Percentiles rank a stretch among this genome's conserved stretches.
These are phyloP conservation scores for Yamadazyma akitaensis DNA, from an alignment of 805 yeast genomes.

Conservation along the genomic window DNA sequence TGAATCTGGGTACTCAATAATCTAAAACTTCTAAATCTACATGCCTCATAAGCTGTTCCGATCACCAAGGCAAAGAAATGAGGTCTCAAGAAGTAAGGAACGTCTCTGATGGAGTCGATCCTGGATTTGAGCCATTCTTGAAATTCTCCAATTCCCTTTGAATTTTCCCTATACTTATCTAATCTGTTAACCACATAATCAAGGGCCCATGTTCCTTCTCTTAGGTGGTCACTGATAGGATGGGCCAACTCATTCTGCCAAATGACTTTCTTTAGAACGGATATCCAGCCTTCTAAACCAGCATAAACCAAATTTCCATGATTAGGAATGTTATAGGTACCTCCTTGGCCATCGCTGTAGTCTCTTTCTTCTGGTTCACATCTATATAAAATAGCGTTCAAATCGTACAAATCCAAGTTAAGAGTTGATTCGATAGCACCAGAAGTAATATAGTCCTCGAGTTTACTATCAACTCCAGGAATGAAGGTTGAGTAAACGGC, in stretches of 20 bases:
- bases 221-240: constrained; percentile 74
- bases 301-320: constrained; percentile 77
- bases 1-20: constrained; percentile 54
- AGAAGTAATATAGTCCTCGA: constrained; percentile 64
- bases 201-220: constrained; percentile 87
- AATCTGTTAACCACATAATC: constrained; percentile 69
- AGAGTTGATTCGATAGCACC: constrained; percentile 77
- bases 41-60: constrained; percentile 81
- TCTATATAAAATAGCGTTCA: constrained; percentile 71
- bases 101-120: constrained; percentile 54
- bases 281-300: constrained; percentile 91
- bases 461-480: constrained; percentile 57
- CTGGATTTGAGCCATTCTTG: constrained; percentile 68
- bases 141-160: constrained; percentile 52
- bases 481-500: constrained; percentile 75
- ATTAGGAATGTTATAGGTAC: constrained; percentile 72
- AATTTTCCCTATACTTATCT: constrained; percentile 45
- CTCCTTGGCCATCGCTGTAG: constrained; percentile 64
- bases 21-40: constrained; percentile 62
- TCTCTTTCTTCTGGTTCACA: constrained; percentile 90
- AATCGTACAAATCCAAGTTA: constrained; percentile 58
- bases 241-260: constrained; percentile 75
- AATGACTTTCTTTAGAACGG: constrained; percentile 61
- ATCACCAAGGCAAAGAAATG: constrained; percentile 81
- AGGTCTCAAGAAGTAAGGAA: constrained; percentile 82